These are phyloP conservation scores for Cucurbita ficifolia DNA, from an alignment of 306 rosid species.

Conservation along the genomic window DNA sequence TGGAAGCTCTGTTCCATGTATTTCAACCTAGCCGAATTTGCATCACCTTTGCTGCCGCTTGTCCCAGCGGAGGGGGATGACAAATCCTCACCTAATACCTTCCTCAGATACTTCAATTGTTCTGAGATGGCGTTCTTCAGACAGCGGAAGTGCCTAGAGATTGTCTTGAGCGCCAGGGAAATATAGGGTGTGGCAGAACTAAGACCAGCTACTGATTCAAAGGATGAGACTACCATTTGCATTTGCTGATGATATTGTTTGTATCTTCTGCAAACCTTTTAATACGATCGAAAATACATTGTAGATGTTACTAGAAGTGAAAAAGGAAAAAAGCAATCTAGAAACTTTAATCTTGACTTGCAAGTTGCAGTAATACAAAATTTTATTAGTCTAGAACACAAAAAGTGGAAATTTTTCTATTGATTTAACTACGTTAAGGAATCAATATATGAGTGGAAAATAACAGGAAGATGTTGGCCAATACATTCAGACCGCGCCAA, in stretches of 20 bases:
- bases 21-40: conserved; percentile 18
- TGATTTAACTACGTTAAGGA: neutral
- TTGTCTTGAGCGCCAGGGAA: conserved; percentile 46
- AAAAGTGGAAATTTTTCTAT: neutral
- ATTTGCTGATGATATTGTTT: conserved; percentile 87
- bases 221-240: conserved; percentile 86
- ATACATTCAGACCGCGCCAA: neutral
- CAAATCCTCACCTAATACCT: conserved; percentile 42
- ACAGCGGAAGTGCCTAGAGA: conserved; percentile 47
- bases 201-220: conserved; percentile 77
- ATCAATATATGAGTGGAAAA: neutral
- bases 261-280: conserved; percentile 57
- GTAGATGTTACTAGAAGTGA: neutral
- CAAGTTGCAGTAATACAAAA: neutral
- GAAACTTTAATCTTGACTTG: neutral
- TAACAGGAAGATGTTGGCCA: conserved; percentile 6
- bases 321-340: neutral
- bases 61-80: conserved; percentile 21
- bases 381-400: neutral
- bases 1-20: conserved; percentile 47
- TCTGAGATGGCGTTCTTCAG: conserved; percentile 49
- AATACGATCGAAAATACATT: neutral
- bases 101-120: conserved; percentile 34
- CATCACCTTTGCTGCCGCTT: conserved; percentile 21
- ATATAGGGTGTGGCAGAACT: conserved; percentile 68